A percentile compares a stretch with the other conserved stretches of the same genome.
Evolutionary conservation across 2,329 filamentous ascomycete species (phyloP).

Genomic region (Ophiostoma sp.): DNA sequence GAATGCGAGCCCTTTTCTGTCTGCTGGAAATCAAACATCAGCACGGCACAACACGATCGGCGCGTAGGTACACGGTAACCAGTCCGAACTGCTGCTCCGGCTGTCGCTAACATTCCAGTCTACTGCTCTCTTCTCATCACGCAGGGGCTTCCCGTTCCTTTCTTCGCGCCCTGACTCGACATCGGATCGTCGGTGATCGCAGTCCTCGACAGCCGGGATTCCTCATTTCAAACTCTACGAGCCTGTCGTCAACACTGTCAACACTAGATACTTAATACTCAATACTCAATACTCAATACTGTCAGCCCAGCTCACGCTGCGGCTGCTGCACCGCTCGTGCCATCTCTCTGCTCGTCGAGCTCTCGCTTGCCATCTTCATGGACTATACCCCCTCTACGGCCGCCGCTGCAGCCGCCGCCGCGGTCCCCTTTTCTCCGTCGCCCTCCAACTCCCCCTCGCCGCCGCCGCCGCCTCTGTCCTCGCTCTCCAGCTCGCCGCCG

Average conservation of each 20-base stretch:
- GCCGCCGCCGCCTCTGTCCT: conserved; percentile 11
- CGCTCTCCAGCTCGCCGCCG: conserved; percentile 16
- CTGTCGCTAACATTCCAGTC: neutral
- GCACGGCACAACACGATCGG: neutral
- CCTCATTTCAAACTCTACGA: no score
- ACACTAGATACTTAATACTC: no score
- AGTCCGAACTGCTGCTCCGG: neutral
- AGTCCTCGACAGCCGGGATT: no score
- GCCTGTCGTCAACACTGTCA: neutral
- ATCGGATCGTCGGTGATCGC: no score
- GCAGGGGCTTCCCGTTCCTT: no score
- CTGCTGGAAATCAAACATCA: neutral
- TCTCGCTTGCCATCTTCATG: neutral
- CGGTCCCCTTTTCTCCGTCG: conserved; percentile 4
- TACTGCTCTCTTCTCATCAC: neutral
- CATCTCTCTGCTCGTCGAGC: neutral
- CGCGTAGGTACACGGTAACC: neutral
- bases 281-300: no score
- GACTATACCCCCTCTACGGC: conserved; percentile 10
- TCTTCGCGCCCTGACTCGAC: no score
- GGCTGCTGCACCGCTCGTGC: no score
- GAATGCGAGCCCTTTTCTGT: no score
- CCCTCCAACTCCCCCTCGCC: conserved; percentile 8
- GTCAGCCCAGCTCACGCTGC: no score
- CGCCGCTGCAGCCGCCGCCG: conserved; percentile 10